Conservation (phyloP, 345 rosid species). For the Ailanthus altissimus region DNA sequence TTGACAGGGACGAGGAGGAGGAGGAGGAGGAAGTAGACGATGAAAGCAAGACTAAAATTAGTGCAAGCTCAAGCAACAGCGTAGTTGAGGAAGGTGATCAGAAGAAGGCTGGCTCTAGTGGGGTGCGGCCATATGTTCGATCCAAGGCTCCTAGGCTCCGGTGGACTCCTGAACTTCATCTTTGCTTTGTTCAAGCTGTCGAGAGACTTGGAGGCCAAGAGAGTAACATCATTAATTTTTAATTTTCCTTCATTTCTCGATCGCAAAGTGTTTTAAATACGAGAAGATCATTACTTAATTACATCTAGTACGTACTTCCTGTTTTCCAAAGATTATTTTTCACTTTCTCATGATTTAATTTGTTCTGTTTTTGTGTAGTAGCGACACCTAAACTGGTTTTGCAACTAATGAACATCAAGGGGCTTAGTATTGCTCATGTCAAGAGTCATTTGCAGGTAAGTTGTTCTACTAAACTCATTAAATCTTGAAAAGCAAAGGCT, state of each 20-base stretch:
- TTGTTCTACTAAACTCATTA: not conserved
- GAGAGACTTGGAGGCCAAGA: constrained; percentile 59
- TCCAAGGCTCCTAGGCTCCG: constrained; percentile 53
- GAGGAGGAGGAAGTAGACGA: constrained; percentile 32
- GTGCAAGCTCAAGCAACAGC: constrained; percentile 45
- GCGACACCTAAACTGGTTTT: constrained; percentile 56
- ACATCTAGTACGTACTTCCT: too few relatives aligned
- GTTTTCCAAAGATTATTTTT: not conserved
- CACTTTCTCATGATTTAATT: not conserved
- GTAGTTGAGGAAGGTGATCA: constrained; percentile 37
- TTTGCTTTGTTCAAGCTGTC: constrained; percentile 44
- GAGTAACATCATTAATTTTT: constrained; percentile 34
- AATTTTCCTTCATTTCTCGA: not conserved
- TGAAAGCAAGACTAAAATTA: constrained; percentile 33
- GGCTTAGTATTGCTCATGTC: constrained; percentile 50
- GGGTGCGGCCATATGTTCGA: constrained; percentile 45
- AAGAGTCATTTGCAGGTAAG: constrained; percentile 60
- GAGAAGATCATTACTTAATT: too few relatives aligned
- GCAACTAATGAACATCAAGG: constrained; percentile 56
- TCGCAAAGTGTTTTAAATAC: not conserved
- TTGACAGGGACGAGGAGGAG: constrained; percentile 3
- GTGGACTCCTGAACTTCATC: constrained; percentile 61
- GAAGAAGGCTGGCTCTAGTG: constrained; percentile 25
- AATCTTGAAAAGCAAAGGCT: not conserved
- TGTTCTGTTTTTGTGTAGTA: constrained; percentile 27